These are phyloP conservation scores for Clarireedia homoeocarpa DNA, from an alignment of 2,329 filamentous ascomycete species.

Conservation along the genomic window DNA sequence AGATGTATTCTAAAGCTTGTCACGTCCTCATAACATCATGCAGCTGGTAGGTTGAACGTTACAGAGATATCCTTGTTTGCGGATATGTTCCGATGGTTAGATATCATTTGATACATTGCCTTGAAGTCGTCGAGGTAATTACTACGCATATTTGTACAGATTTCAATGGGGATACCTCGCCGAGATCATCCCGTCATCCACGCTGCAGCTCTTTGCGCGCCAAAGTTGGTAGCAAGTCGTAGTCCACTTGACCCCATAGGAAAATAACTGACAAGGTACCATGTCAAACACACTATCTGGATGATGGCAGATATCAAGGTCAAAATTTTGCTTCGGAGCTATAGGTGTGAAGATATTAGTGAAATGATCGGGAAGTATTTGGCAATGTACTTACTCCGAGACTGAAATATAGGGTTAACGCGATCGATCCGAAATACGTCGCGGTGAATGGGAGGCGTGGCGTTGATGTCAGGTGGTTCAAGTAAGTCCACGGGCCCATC, in stretches of 20 bases:
- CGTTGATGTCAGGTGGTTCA: slow-evolving; percentile 75
- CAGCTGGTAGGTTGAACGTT: background rate
- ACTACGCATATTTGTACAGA: background rate
- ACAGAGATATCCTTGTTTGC: background rate
- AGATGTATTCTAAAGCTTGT: background rate
- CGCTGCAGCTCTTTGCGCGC: slow-evolving; percentile 71
- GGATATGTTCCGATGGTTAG: background rate
- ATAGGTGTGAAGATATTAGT: slow-evolving; percentile 17
- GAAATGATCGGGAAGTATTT: background rate
- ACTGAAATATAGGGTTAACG: slow-evolving; percentile 83
- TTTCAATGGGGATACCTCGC: background rate
- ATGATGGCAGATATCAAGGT: slow-evolving; percentile 78
- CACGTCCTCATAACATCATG: slow-evolving; percentile 1
- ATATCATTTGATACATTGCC: slow-evolving; percentile 2
- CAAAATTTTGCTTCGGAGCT: slow-evolving; percentile 79
- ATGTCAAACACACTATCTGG: slow-evolving; percentile 75
- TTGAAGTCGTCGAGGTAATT: background rate
- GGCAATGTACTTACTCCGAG: slow-evolving; percentile 64
- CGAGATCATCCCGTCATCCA: slow-evolving; percentile 69
- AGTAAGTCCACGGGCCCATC: slow-evolving; percentile 82
- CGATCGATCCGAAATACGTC: slow-evolving; percentile 90
- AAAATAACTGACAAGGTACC: slow-evolving; percentile 97
- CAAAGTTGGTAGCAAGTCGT: slow-evolving; percentile 78
- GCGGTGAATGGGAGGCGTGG: slow-evolving; percentile 85
- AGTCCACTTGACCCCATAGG: slow-evolving; percentile 90